Base-by-base conservation (phyloP, 768 basidiomycete species). In the Russula brevipes region DNA sequence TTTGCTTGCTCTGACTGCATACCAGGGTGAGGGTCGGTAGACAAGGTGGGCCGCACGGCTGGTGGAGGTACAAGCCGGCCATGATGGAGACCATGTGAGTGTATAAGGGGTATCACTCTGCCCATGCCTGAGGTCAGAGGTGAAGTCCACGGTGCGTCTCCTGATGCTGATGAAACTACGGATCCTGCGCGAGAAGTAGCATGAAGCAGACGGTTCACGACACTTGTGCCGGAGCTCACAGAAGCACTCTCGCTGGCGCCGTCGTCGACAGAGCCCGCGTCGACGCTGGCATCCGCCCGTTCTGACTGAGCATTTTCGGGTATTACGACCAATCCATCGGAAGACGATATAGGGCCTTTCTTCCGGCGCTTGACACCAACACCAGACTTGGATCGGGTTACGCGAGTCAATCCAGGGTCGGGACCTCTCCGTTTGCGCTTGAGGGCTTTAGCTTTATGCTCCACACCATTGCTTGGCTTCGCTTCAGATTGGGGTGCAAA, bases 161-260 rank as follows among this genome's bases (percentile, higher is more conserved):
- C 66, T 54, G 72, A 56, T 53, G 68, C 57, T 57, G 72, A 68
- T 38, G 75, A 82, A 3, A 69, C 75, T n/a, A 82, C 73, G n/a
- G 84, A 85, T 5, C 82, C 81, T 10, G 81, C 69, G 30, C 74
- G 73, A 39, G 74, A 75, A 5, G 61, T 68, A 31, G 69, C 65
- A 17, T 70, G 68, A 9, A 80, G 73, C 56, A 78, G 65, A 49
- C 72, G 73, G 46, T 72, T 72, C 4, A 77, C 75, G 17, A 73
- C 70, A 51, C 73, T 78, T n/a, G 79, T 73, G 45, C 75, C 72
- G 8, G 80, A 78, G 39, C 72, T 75, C 45, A 69, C 71, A 14
- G 77, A 77, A 8, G 70, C 67, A 57, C 59, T 64, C 49, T 70
- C 71, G 54, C 69, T 71, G 31, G 63, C 54, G 17, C 66, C 66